These are phyloP conservation scores for Aspergillus brunneoviolaceus DNA, from an alignment of 2,329 filamentous ascomycete genomes.

Conservation along the genomic window DNA sequence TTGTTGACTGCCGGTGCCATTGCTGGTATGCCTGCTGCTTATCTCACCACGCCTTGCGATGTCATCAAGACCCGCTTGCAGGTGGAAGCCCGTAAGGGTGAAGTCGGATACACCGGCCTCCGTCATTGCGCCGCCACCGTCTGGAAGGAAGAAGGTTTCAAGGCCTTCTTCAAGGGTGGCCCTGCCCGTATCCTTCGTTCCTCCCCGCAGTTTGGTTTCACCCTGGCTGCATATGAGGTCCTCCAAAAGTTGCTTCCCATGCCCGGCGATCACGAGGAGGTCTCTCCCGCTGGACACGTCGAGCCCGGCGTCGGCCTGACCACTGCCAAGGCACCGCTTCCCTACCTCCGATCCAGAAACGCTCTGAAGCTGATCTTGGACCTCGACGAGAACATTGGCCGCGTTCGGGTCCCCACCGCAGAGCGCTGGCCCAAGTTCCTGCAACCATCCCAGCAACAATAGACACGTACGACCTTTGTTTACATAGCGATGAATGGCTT, in stretches of 20 bases:
- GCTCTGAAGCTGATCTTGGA: slow-evolving; percentile 95
- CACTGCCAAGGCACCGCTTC: slow-evolving; percentile 63
- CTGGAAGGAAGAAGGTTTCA: slow-evolving; percentile 86
- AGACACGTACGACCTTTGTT: slow-evolving; percentile 22
- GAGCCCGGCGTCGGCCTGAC: slow-evolving; percentile 64
- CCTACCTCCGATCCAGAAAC: slow-evolving; percentile 75
- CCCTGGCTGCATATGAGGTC: slow-evolving; percentile 90
- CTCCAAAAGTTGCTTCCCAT: slow-evolving; percentile 78
- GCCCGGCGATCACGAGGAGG: slow-evolving; percentile 61
- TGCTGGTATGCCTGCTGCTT: slow-evolving; percentile 85
- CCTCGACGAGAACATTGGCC: slow-evolving; percentile 89
- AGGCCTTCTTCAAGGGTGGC: slow-evolving; percentile 97
- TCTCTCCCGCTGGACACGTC: slow-evolving; percentile 58
- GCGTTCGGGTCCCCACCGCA: slow-evolving; percentile 58
- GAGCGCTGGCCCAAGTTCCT: slow-evolving; percentile 42
- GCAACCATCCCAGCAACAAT: slow-evolving; percentile 30
- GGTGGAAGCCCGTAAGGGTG: slow-evolving; percentile 95
- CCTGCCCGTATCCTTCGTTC: slow-evolving; percentile 92
- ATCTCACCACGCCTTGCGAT: slow-evolving; percentile 95
- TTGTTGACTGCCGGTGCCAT: slow-evolving; percentile 94
- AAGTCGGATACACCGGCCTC: slow-evolving; percentile 81
- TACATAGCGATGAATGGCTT: slow-evolving; percentile 27
- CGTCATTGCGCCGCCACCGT: slow-evolving; percentile 83
- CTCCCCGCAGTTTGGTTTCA: slow-evolving; percentile 97
- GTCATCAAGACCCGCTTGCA: slow-evolving; percentile 99